Base-by-base conservation (phyloP, 257 asterid genomes). In the Solanum medicagineum region DNA sequence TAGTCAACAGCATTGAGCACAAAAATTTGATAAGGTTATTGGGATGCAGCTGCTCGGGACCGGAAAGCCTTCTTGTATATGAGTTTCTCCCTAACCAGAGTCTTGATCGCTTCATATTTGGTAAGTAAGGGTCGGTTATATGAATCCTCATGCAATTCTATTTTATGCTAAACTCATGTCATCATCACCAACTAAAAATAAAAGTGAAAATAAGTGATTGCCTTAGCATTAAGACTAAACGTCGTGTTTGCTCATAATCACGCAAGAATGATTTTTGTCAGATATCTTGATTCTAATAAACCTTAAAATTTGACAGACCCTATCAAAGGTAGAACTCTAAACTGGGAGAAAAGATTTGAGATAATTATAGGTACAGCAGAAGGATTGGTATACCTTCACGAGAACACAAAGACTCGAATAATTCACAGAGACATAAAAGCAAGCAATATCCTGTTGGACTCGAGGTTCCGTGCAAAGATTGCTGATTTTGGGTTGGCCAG, bases 401-500 rank as follows among this genome's bases (percentile, higher is more conserved):
- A 89, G 71, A 90, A 90, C 88, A 74, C 80, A 45, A 81, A 87
- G 16, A 56, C 26, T 6, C 86, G 87, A 20, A 91, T 91, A 54
- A 88, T 89, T 54, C 93, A 90, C 42, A 68, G 93, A 81, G 93
- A 90, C 60, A 89, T 89, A 6, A 90, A 90, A 60, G 88, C 90
- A 36, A 90, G 91, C 73, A 90, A 89, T 24, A 89, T 90, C 81
- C 86, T 90, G 49, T 66, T 90, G 80, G 93, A 90, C 68, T 84
- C 89, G 1, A 85, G 84, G 19, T 82, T 87, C 24, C 86, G 85
- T 3, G 83, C 93, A 49, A 90, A 87, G 85, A 90, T 89, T 3
- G 92, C 91, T 8, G 92, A 90, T 90, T 89, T 90, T 68, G 93
- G 93, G 29, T 68, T 90, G 65, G 93, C 90, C 0, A 90, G 92